Conservation (phyloP, 106 monocot genomes). For the Acorus gramineus region DNA sequence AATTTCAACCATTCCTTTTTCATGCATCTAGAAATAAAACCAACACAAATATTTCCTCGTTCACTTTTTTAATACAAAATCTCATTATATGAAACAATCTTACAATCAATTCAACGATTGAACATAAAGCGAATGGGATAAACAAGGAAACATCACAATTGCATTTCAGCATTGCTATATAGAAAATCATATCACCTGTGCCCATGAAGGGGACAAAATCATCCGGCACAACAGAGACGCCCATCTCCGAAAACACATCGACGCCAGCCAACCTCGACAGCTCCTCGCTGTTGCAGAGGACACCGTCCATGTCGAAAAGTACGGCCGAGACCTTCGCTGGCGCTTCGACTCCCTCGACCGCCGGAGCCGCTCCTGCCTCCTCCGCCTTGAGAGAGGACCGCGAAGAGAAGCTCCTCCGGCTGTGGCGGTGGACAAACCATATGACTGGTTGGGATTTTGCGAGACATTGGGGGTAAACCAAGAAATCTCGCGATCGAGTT, state of each 20-base stretch:
- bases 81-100: too few species aligned
- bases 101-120: too few species aligned
- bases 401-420: too few species aligned
- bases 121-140: neutral
- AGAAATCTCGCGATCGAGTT: too few species aligned
- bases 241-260: slow-evolving; percentile 85
- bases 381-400: neutral
- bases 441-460: too few species aligned
- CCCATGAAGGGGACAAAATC: slow-evolving; percentile 98
- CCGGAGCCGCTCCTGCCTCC: neutral
- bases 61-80: too few species aligned
- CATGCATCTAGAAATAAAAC: too few species aligned
- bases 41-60: too few species aligned
- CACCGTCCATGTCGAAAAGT: slow-evolving; percentile 98
- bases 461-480: too few species aligned
- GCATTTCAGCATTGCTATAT: neutral
- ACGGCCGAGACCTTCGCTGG: slow-evolving; percentile 92
- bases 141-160: neutral
- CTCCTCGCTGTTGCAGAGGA: slow-evolving; percentile 95
- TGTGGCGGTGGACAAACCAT: too few species aligned
- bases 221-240: slow-evolving; percentile 66
- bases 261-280: slow-evolving; percentile 74
- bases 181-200: slow-evolving; percentile 37
- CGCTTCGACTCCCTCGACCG: neutral
- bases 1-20: too few species aligned